A percentile compares a stretch with the other conserved stretches of the same genome.
Evolutionary conservation across 495 filamentous ascomycete genomes (phyloP).

Genomic region (Daldinia caldariorum): DNA sequence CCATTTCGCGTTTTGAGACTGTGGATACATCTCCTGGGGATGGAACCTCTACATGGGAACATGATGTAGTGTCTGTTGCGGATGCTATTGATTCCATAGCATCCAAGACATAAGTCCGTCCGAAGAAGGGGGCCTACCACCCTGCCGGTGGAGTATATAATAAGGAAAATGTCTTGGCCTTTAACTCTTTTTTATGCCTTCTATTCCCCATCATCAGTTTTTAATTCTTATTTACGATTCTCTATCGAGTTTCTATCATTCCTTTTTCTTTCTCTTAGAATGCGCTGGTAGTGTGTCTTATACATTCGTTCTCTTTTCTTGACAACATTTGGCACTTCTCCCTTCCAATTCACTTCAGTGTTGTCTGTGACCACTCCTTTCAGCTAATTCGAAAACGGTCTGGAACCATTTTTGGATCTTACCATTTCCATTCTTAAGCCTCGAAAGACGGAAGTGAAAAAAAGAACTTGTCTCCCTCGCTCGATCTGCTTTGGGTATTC

Average conservation of each 20-base stretch:
- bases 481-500: slow-evolving; percentile 27
- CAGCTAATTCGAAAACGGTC: slow-evolving; percentile 56
- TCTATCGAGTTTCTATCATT: slow-evolving; percentile 47
- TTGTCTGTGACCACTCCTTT: slow-evolving; percentile 57
- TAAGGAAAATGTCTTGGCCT: slow-evolving; percentile 56
- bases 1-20: slow-evolving; percentile 56
- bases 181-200: slow-evolving; percentile 36
- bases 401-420: slow-evolving; percentile 59
- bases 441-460: slow-evolving; percentile 32
- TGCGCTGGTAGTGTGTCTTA: slow-evolving; percentile 59
- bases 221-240: slow-evolving; percentile 45
- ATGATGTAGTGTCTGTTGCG: slow-evolving; percentile 47
- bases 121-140: slow-evolving; percentile 39
- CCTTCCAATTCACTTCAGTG: slow-evolving; percentile 50
- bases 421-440: slow-evolving; percentile 39
- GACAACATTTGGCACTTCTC: slow-evolving; percentile 51
- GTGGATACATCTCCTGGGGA: slow-evolving; percentile 55
- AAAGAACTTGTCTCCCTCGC: slow-evolving; percentile 28
- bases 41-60: slow-evolving; percentile 44
- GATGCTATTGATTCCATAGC: slow-evolving; percentile 47
- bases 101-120: slow-evolving; percentile 42
- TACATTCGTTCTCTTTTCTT: slow-evolving; percentile 62
- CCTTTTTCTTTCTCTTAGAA: slow-evolving; percentile 45
- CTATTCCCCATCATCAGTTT: slow-evolving; percentile 47
- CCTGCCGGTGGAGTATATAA: slow-evolving; percentile 52